Evolutionary conservation across 225 moss, liverwort and hornwort species (phyloP).

Genomic region (Ulota crispa): DNA sequence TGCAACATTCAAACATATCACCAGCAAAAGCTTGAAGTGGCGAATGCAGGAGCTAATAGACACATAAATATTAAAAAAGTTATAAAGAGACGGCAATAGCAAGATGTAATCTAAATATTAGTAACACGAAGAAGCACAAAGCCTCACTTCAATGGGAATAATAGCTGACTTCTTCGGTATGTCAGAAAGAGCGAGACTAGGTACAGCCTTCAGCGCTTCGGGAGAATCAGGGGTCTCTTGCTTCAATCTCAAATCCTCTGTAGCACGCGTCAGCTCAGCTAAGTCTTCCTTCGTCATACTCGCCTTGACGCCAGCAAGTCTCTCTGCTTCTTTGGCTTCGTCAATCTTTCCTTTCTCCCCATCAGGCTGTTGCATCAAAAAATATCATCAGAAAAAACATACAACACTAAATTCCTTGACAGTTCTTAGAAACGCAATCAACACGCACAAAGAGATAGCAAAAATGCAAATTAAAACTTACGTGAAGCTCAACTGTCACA

Average conservation of each 20-base stretch:
- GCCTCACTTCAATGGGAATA: conserved; percentile 63
- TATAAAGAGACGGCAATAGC: background rate
- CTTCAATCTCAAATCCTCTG: conserved; percentile 83
- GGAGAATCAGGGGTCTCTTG: conserved; percentile 97
- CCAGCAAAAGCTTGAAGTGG: background rate
- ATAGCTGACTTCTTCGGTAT: conserved; percentile 75
- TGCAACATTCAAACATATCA: background rate
- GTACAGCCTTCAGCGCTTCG: conserved; percentile 89
- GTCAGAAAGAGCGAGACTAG: conserved; percentile 77
- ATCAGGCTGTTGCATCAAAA: conserved; percentile 70
- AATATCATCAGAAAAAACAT: background rate
- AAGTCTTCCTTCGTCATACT: conserved; percentile 90
- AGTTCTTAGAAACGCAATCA: background rate
- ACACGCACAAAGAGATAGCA: background rate
- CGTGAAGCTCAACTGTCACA: conserved; percentile 92
- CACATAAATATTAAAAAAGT: too few relatives aligned
- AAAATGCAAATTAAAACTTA: conserved; percentile 28
- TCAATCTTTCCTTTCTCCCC: conserved; percentile 77
- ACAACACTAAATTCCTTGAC: background rate
- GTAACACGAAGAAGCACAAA: background rate
- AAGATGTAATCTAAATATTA: background rate
- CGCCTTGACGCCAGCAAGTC: conserved; percentile 71
- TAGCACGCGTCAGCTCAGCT: conserved; percentile 86
- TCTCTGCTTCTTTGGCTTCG: conserved; percentile 85
- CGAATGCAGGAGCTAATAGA: background rate